Evolutionary conservation across 2,329 filamentous ascomycete genomes (phyloP).

Genomic region (Exophiala xenobiotica): DNA sequence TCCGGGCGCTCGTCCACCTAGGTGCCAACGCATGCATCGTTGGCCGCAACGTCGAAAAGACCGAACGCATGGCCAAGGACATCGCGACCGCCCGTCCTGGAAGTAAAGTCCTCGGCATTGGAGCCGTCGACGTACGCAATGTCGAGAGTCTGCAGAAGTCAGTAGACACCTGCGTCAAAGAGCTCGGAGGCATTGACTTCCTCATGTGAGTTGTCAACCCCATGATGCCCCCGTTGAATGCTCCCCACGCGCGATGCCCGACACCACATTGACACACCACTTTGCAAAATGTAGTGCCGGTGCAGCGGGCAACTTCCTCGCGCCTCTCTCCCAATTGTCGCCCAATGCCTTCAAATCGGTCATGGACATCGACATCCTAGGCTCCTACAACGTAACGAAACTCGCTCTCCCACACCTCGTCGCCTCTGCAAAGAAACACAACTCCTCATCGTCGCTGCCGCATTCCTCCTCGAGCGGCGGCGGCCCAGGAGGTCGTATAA

Average conservation of each 20-base stretch:
- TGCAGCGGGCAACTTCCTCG: constrained; percentile 92
- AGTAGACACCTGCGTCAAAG: constrained; percentile 73
- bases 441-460: constrained; percentile 57
- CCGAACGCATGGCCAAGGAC: constrained; percentile 73
- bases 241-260: no score
- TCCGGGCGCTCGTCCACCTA: constrained; percentile 83
- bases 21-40: constrained; percentile 94
- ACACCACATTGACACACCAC: no score
- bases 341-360: constrained; percentile 92
- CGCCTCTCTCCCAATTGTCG: constrained; percentile 76
- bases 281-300: constrained; percentile 79
- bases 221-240: not conserved
- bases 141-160: constrained; percentile 68
- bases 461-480: constrained; percentile 42
- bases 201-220: constrained; percentile 67
- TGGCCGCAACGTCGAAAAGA: constrained; percentile 86
- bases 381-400: constrained; percentile 93
- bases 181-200: constrained; percentile 86
- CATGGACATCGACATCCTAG: constrained; percentile 92
- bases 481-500: constrained; percentile 74
- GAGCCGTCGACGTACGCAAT: constrained; percentile 70
- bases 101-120: constrained; percentile 82
- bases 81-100: constrained; percentile 77
- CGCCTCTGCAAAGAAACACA: constrained; percentile 66
- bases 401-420: constrained; percentile 81